Evolutionary conservation across 371 early-diverging fungal species (phyloP), one percentile per base, ranked within the genome.

Genomic region (Mortierella sp.): DNA sequence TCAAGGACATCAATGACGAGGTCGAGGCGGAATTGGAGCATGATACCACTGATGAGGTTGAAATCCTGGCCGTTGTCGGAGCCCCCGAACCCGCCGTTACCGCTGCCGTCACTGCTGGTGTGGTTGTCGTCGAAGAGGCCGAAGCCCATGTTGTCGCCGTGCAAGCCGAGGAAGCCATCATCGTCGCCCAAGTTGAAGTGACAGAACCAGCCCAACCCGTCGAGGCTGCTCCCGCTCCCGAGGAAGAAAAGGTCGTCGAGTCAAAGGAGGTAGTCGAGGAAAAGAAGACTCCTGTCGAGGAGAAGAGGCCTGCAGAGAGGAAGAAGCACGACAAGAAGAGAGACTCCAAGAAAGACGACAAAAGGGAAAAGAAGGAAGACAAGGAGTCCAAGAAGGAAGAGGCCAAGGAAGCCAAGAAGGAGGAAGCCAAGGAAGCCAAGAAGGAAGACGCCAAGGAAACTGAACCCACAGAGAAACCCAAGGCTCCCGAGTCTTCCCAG

Each of bases 1-100:
- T 97, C 63, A 92, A 91, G 79, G 97, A 97, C 27, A 94, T 92
- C 37, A 29, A 21, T 10, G 34, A 34, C 24, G 73, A 67, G 1
- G 61, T 83, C 17, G 80, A 60, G 13, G 82, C 79, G 46, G 83
- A 82, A 21, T 54, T 57, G 44, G 57, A 70, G 28, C 54, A 53
- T 21, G 61, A 56, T 22, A 40, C 50, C 13, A 62, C 59, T 40
- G 45, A 49, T 3, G 24, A 57, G 34, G 25, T 47, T 19, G 62
- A 52, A 17, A 10, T 10, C 34, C 10, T 34, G 34, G 34, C 34
- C 10, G 34, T 34, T 34, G 34, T 34, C 34, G 7, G n/a, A n/a
- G n/a, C 34, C 10, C 34, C 34, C 34, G 34, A 34, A 10, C 34
- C 34, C 34, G 62, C 60, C 7, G 55, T 71, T 12, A 63, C 19